Percentiles rank a stretch among this genome's conserved stretches.
phyloP scores from a whole-genome alignment of 305 asterid species.

The Solanum hybrid region DNA sequence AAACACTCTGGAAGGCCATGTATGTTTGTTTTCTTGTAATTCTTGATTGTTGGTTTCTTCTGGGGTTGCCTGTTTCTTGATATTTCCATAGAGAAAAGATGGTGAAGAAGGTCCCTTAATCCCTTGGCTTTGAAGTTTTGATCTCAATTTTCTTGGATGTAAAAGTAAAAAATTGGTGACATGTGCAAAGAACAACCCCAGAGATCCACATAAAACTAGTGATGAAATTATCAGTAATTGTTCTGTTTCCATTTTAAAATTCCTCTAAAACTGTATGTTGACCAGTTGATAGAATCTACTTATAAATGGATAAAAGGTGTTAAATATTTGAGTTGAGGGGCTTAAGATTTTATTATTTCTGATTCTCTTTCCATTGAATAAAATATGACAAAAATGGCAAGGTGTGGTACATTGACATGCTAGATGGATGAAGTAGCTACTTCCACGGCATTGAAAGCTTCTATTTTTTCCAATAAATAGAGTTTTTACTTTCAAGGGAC shows the following conservation, averaged over 20 bases:
- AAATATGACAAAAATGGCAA: background rate
- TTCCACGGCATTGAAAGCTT: background rate
- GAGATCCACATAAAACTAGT: constrained; percentile 15
- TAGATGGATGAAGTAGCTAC: background rate
- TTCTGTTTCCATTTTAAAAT: background rate
- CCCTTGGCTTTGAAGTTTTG: constrained; percentile 44
- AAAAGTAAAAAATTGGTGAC: constrained; percentile 11
- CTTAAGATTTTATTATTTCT: background rate
- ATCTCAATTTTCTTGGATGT: constrained; percentile 34
- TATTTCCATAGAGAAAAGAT: constrained; percentile 43
- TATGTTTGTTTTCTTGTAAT: constrained; percentile 10
- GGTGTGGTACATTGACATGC: background rate
- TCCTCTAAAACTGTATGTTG: background rate
- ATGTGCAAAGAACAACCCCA: constrained; percentile 13
- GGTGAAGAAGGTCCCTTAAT: constrained; percentile 44
- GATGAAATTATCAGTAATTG: constrained; percentile 10
- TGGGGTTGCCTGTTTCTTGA: constrained; percentile 6
- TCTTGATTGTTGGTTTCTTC: constrained; percentile 4
- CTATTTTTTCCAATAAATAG: background rate
- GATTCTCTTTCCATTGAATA: background rate
- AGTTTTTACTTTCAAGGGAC: background rate
- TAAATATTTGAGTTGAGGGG: background rate
- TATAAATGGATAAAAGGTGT: background rate
- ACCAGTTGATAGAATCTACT: background rate
- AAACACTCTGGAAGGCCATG: constrained; percentile 40